Conservation (phyloP, 768 basidiomycete genomes). For the Suillus occidentalis region DNA sequence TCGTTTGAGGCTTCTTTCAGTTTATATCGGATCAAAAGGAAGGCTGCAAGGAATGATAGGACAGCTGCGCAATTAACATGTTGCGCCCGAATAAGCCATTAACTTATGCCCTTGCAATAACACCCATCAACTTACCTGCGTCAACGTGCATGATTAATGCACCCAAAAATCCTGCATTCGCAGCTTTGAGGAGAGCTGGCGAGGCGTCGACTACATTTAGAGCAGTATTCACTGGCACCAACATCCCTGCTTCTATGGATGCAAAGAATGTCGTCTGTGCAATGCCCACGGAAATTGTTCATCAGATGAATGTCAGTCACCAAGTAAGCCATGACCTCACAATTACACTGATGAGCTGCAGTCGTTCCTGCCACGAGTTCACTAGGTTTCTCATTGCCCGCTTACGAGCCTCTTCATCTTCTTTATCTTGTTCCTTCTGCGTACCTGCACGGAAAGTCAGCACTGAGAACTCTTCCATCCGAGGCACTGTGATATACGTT, state of each 20-base stretch:
- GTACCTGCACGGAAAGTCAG: constrained; percentile 31
- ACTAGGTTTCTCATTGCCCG: constrained; percentile 51
- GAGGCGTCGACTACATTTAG: constrained; percentile 12
- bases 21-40: constrained; percentile 56
- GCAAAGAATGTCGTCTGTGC: constrained; percentile 65
- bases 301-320: neutral
- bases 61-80: constrained; percentile 28
- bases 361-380: constrained; percentile 62
- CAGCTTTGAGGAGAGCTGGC: constrained; percentile 22
- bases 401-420: constrained; percentile 45
- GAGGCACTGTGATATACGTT: constrained; percentile 17
- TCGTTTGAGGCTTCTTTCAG: constrained; percentile 52
- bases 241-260: constrained; percentile 53
- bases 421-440: constrained; percentile 49
- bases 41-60: constrained; percentile 54
- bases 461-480: neutral
- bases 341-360: constrained; percentile 60
- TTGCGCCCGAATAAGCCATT: neutral
- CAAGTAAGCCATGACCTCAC: constrained; percentile 33
- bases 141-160: constrained; percentile 55
- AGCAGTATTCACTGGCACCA: constrained; percentile 39
- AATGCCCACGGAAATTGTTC: neutral
- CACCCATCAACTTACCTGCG: constrained; percentile 38
- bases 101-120: constrained; percentile 26
- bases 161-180: constrained; percentile 50